Percentiles rank a stretch among this genome's conserved stretches.
Evolutionary conservation across 768 basidiomycete genomes (phyloP).

Genomic region (Lactarius hengduanensis): DNA sequence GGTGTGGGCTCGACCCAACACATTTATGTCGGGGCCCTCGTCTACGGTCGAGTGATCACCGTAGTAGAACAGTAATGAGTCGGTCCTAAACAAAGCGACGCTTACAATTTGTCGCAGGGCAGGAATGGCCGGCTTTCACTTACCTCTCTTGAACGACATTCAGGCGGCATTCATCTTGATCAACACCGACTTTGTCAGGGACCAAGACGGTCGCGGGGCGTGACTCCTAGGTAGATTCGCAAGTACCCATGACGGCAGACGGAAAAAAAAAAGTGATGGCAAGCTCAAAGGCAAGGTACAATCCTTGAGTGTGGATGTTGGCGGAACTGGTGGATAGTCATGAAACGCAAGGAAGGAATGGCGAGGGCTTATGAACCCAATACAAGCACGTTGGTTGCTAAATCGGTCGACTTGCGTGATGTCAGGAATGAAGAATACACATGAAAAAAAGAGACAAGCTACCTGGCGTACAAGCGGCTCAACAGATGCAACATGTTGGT

Average conservation of each 20-base stretch:
- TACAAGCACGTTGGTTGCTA: not conserved
- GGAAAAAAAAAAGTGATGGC: slow-evolving; percentile 18
- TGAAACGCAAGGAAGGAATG: not conserved
- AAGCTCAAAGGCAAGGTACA: slow-evolving; percentile 23
- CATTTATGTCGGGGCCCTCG: slow-evolving; percentile 22
- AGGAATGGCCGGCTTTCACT: not conserved
- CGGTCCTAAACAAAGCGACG: slow-evolving; percentile 5
- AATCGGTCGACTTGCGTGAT: not conserved
- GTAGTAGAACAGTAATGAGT: slow-evolving; percentile 14
- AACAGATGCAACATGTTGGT: not conserved
- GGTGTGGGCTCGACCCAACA: slow-evolving; percentile 30
- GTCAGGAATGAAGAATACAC: not conserved
- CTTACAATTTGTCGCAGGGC: not conserved
- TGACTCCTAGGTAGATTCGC: not conserved
- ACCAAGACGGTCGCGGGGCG: slow-evolving; percentile 23
- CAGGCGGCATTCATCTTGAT: slow-evolving; percentile 6
- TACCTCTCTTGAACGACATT: slow-evolving; percentile 13
- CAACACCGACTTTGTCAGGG: slow-evolving; percentile 11
- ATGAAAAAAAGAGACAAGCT: not conserved
- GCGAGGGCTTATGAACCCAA: not conserved
- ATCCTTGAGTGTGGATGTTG: slow-evolving; percentile 17
- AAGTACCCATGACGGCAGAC: slow-evolving; percentile 22
- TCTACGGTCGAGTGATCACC: slow-evolving; percentile 22
- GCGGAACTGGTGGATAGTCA: slow-evolving; percentile 20
- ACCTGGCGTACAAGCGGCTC: not conserved